Percentiles rank a stretch among this genome's conserved stretches.
Conservation (phyloP, 2,329 filamentous ascomycete species). For the Diaporthe caulivora region DNA sequence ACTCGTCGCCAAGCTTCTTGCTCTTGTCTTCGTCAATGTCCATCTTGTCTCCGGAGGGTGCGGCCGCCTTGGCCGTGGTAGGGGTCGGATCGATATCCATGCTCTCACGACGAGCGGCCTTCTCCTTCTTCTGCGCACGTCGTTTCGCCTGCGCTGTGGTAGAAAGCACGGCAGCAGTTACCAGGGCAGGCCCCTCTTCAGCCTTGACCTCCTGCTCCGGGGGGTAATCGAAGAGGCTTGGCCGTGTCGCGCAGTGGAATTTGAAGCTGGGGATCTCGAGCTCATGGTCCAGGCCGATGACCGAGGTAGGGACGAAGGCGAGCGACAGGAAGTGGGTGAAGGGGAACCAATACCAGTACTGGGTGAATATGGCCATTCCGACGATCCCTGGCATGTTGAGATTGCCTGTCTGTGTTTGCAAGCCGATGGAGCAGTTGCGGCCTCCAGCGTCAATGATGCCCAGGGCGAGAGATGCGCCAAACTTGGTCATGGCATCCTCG, state of each 20-base stretch:
- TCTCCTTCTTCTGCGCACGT: constrained; percentile 93
- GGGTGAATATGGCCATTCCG: constrained; percentile 97
- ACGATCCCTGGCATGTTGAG: constrained; percentile 99
- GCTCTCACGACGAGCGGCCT: constrained; percentile 87
- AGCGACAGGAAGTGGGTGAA: constrained; percentile 97
- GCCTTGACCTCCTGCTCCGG: constrained; percentile 96
- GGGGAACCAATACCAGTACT: constrained; percentile 99
- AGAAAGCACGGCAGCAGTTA: constrained; percentile 94
- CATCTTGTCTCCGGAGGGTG: constrained; percentile 81
- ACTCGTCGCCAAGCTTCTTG: constrained; percentile 59
- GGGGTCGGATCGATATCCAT: constrained; percentile 93
- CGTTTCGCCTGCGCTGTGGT: constrained; percentile 98
- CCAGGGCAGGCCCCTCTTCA: constrained; percentile 92
- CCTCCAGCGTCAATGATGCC: constrained; percentile 98
- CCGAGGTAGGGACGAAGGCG: constrained; percentile 95
- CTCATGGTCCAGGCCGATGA: constrained; percentile 94
- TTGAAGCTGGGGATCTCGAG: constrained; percentile 94
- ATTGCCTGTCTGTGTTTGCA: constrained; percentile 98
- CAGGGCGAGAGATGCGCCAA: constrained; percentile 91
- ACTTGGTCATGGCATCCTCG: constrained; percentile 99
- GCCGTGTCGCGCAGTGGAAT: constrained; percentile 93
- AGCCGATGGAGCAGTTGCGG: constrained; percentile 96
- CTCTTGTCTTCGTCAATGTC: constrained; percentile 79
- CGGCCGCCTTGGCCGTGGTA: constrained; percentile 73
- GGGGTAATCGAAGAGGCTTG: constrained; percentile 97